Conservation (phyloP, 441 rosid species). For the Gossypium davidsonii region DNA sequence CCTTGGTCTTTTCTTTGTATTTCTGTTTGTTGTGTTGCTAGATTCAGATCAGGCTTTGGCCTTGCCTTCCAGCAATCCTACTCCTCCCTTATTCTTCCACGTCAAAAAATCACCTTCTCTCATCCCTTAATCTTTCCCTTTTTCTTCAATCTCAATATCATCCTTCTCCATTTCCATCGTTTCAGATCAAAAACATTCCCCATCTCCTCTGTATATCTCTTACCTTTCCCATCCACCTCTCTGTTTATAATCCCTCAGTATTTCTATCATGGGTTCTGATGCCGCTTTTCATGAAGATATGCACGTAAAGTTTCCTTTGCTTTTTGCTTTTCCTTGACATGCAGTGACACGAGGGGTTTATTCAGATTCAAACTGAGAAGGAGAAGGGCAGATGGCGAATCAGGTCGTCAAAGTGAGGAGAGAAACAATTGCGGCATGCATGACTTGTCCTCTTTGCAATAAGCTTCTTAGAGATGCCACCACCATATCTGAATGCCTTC, state of each 20-base stretch:
- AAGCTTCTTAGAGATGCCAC: constrained; percentile 64
- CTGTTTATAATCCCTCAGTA: constrained; percentile 9
- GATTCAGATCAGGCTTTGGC: constrained; percentile 34
- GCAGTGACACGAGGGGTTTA: constrained; percentile 33
- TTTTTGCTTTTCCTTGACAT: constrained; percentile 24
- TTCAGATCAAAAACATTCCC: constrained; percentile 18
- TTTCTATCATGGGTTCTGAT: constrained; percentile 26
- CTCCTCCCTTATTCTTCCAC: constrained; percentile 24
- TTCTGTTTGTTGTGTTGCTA: constrained; percentile 10
- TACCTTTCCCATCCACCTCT: background rate
- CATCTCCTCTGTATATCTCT: constrained; percentile 12
- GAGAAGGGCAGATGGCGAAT: constrained; percentile 29
- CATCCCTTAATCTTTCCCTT: constrained; percentile 10
- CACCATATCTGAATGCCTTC: constrained; percentile 86
- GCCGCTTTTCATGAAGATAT: constrained; percentile 20
- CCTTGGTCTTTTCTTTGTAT: background rate
- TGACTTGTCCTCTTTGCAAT: constrained; percentile 72
- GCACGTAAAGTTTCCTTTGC: constrained; percentile 37
- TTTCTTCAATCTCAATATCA: background rate
- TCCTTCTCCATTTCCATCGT: background rate
- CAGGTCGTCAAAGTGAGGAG: constrained; percentile 64
- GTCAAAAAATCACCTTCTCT: constrained; percentile 25
- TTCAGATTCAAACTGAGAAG: background rate
- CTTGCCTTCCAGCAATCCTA: background rate
- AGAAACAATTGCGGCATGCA: constrained; percentile 63